Conservation (phyloP, 371 early-diverging fungal genomes). For the Chytridium lagenaria region DNA sequence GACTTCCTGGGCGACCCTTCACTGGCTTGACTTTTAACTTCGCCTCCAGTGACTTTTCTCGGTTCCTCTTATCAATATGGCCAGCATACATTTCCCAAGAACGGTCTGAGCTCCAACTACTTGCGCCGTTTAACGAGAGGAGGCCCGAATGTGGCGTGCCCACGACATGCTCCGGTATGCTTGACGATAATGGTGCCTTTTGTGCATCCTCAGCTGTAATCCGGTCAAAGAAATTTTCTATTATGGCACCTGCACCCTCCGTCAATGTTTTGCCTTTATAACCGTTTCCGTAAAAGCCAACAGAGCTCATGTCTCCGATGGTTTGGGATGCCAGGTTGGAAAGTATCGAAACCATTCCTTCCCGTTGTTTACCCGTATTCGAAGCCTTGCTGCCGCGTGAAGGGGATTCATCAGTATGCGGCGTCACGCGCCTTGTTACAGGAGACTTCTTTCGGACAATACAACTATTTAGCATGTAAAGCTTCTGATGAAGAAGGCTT, state of each 20-base stretch:
- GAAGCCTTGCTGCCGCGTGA: too few relatives aligned
- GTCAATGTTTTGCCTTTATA: background rate
- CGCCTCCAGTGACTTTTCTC: background rate
- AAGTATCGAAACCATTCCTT: background rate
- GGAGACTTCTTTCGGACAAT: conserved; percentile 42
- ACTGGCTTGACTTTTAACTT: background rate
- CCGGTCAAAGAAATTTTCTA: conserved; percentile 29
- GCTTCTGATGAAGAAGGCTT: conserved; percentile 81
- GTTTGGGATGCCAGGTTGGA: background rate
- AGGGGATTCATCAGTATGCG: too few relatives aligned
- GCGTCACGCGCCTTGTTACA: background rate
- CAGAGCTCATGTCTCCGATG: background rate
- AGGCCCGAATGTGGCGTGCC: background rate
- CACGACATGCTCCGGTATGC: background rate
- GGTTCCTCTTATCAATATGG: background rate
- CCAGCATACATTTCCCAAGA: conserved; percentile 38
- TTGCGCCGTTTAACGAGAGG: background rate
- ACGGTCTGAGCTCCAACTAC: conserved; percentile 42
- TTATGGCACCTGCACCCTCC: conserved; percentile 6
- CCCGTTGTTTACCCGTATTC: conserved; percentile 13
- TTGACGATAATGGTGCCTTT: background rate
- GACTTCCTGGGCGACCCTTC: conserved; percentile 32
- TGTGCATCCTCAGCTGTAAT: conserved; percentile 22
- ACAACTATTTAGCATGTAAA: conserved; percentile 92
- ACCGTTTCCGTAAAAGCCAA: background rate